phyloP scores from a whole-genome alignment of 2,329 filamentous ascomycete species.

The Sarocladium kiliense region DNA sequence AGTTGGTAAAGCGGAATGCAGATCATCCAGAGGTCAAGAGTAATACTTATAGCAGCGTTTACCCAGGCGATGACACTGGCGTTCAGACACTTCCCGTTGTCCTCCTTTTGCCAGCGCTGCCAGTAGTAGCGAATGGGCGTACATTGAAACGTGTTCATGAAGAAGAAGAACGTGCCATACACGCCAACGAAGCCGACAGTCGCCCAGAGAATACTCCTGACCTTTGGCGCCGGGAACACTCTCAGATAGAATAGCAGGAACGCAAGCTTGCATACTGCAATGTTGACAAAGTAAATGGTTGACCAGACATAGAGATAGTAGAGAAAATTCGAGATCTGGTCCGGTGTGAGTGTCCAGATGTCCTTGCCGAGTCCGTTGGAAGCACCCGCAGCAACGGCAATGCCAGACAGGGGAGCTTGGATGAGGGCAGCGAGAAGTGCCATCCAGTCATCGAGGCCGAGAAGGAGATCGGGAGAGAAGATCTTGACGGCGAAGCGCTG shows the following conservation, averaged over 20 bases:
- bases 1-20: conserved; percentile 43
- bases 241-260: conserved; percentile 51
- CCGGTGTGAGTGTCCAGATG: conserved; percentile 40
- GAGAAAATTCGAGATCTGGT: conserved; percentile 37
- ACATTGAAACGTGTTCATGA: conserved; percentile 45
- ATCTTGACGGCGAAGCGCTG: conserved; percentile 34
- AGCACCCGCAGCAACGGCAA: conserved; percentile 24
- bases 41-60: conserved; percentile 48
- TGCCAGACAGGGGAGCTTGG: conserved; percentile 19
- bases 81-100: conserved; percentile 42
- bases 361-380: conserved; percentile 43
- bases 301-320: conserved; percentile 38
- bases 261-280: conserved; percentile 43
- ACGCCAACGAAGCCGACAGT: conserved; percentile 33
- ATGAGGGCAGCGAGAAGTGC: conserved; percentile 11
- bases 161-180: conserved; percentile 35
- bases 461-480: conserved; percentile 12
- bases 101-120: conserved; percentile 40
- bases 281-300: conserved; percentile 39
- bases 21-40: conserved; percentile 47
- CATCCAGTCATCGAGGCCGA: conserved; percentile 16
- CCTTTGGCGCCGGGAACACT: conserved; percentile 39
- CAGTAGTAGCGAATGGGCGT: conserved; percentile 46
- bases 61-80: conserved; percentile 45
- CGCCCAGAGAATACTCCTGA: conserved; percentile 36